A percentile compares a stretch with the other conserved stretches of the same genome.
These are phyloP conservation scores for Amphibolis antarctica DNA, from an alignment of 106 monocot species.

Conservation along the genomic window DNA sequence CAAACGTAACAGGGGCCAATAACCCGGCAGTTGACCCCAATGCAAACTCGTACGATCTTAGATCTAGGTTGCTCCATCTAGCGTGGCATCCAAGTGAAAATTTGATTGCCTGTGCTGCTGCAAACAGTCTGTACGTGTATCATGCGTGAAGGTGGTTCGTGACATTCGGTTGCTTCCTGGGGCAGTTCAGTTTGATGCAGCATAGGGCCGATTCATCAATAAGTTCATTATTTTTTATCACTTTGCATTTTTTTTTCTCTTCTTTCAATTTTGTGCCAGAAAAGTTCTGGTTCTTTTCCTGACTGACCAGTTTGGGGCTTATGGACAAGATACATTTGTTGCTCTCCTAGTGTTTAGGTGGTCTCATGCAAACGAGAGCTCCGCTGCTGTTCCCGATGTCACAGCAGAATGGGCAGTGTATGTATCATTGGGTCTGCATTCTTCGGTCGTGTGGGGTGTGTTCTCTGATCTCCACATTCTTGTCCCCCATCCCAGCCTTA, in stretches of 20 bases:
- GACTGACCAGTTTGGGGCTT: neutral
- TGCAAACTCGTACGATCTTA: constrained; percentile 9
- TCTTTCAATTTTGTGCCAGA: constrained; percentile 15
- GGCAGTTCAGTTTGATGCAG: constrained; percentile 1
- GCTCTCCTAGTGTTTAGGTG: constrained; percentile 14
- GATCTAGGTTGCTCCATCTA: constrained; percentile 11
- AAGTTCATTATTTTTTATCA: constrained; percentile 9
- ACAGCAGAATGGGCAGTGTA: neutral
- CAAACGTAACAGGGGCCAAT: constrained; percentile 4
- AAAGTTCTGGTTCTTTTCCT: constrained; percentile 9
- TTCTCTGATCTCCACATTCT: neutral
- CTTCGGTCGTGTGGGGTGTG: neutral
- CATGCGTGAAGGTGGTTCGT: constrained; percentile 18
- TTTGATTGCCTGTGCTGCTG: constrained; percentile 20
- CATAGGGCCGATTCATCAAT: constrained; percentile 32
- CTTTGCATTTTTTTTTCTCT: neutral
- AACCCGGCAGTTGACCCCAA: constrained; percentile 8
- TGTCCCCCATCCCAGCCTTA: too few relatives aligned
- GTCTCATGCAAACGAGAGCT: neutral
- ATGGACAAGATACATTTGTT: constrained; percentile 19
- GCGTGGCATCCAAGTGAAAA: constrained; percentile 25
- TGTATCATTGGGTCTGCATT: neutral
- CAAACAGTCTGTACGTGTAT: constrained; percentile 27
- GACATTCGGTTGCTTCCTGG: constrained; percentile 7
- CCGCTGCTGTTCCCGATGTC: neutral